Percentiles rank a stretch among this genome's conserved stretches.
Conservation (phyloP, 2,329 filamentous ascomycete genomes). For the Fusarium circinatum region DNA sequence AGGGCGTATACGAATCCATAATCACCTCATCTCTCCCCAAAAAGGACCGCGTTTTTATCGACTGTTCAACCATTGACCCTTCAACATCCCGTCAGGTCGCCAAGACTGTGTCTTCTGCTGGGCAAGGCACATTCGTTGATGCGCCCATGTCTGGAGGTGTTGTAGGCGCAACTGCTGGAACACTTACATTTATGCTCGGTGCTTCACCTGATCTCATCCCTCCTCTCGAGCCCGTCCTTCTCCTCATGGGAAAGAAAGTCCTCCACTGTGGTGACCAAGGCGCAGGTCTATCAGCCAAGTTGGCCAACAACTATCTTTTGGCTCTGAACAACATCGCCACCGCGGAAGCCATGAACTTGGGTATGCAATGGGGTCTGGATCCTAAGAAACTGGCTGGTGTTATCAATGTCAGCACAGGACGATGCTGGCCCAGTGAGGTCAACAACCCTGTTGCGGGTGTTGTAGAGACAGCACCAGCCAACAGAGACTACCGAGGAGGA, state of each 20-base stretch:
- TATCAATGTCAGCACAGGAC: conserved; percentile 94
- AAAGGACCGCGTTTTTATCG: conserved; percentile 83
- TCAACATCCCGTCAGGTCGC: conserved; percentile 84
- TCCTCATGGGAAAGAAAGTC: conserved; percentile 86
- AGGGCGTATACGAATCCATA: conserved; percentile 82
- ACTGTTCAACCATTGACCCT: conserved; percentile 96
- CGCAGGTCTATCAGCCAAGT: conserved; percentile 87
- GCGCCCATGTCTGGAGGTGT: conserved; percentile 98
- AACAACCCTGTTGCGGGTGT: conserved; percentile 96
- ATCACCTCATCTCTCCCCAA: conserved; percentile 64
- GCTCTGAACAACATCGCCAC: conserved; percentile 89
- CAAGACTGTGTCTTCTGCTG: conserved; percentile 69
- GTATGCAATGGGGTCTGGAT: conserved; percentile 69
- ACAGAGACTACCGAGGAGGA: conserved; percentile 79
- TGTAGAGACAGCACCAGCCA: conserved; percentile 78
- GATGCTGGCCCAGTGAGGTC: conserved; percentile 93
- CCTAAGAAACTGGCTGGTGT: conserved; percentile 78
- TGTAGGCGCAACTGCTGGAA: conserved; percentile 86
- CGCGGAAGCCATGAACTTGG: conserved; percentile 73
- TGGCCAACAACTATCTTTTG: conserved; percentile 97
- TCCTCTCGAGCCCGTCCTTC: conserved; percentile 74
- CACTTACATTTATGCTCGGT: conserved; percentile 96
- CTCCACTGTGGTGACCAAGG: conserved; percentile 88
- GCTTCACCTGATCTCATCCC: conserved; percentile 69
- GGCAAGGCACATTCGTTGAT: conserved; percentile 84